These are phyloP conservation scores for Cucurbita moschata DNA, from an alignment of 306 rosid genomes.

Conservation along the genomic window DNA sequence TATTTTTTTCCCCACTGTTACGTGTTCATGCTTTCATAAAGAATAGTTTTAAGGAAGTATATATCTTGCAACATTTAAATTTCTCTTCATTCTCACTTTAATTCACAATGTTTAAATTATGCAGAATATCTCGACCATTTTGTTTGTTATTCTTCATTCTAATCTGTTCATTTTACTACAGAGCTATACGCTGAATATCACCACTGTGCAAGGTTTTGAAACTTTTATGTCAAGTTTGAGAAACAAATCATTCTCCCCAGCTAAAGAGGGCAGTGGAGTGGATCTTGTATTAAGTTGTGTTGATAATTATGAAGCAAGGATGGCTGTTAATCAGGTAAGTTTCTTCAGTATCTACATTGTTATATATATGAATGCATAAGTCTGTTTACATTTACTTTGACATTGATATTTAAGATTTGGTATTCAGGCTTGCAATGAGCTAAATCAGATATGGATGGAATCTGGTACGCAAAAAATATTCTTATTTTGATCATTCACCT, in stretches of 20 bases:
- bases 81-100: neutral
- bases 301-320: constrained; percentile 98
- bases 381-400: neutral
- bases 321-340: constrained; percentile 95
- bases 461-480: constrained; percentile 41
- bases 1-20: neutral
- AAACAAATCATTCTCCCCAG: constrained; percentile 55
- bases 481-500: neutral
- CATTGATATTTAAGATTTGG: constrained; percentile 1
- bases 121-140: neutral
- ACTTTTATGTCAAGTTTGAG: constrained; percentile 64
- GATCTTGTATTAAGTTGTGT: constrained; percentile 96
- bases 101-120: neutral
- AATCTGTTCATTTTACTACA: constrained; percentile 21
- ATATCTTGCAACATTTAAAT: neutral
- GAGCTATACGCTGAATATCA: constrained; percentile 91
- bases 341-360: neutral
- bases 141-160: constrained; percentile 9
- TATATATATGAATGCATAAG: neutral
- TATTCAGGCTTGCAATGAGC: constrained; percentile 86
- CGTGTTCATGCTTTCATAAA: neutral
- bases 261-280: constrained; percentile 67
- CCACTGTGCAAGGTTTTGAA: constrained; percentile 83
- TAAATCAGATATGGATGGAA: constrained; percentile 95
- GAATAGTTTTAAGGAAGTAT: neutral